phyloP scores from a whole-genome alignment of 1,139 yeast species.

The Dujonia santamariae region DNA sequence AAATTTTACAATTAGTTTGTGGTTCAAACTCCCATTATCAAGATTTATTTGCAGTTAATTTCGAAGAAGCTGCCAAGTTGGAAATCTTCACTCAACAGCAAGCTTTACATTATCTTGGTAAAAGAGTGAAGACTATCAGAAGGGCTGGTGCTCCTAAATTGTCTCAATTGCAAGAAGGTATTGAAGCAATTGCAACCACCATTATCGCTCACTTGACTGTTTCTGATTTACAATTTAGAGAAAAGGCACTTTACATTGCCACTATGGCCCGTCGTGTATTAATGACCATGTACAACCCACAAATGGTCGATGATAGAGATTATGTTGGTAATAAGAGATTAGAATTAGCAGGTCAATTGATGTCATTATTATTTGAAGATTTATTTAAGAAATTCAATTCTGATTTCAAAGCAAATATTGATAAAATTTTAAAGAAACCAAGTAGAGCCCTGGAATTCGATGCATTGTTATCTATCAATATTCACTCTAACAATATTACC shows the following conservation, averaged over 20 bases:
- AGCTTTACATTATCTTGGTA: constrained; percentile 87
- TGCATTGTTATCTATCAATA: constrained; percentile 82
- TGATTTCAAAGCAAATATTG: constrained; percentile 92
- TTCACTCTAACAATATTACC: constrained; percentile 89
- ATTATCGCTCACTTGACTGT: constrained; percentile 94
- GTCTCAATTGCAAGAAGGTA: constrained; percentile 85
- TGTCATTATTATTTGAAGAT: constrained; percentile 94
- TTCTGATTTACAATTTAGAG: constrained; percentile 81
- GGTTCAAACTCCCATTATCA: constrained; percentile 87
- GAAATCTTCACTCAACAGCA: constrained; percentile 91
- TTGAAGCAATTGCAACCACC: constrained; percentile 95
- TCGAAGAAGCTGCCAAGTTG: constrained; percentile 88
- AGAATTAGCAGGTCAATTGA: constrained; percentile 95
- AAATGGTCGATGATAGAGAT: constrained; percentile 96
- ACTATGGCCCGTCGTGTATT: constrained; percentile 95
- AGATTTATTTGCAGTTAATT: constrained; percentile 86
- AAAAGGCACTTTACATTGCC: constrained; percentile 90
- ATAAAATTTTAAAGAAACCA: constrained; percentile 89
- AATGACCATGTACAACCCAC: constrained; percentile 93
- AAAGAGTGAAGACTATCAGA: constrained; percentile 88
- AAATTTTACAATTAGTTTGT: constrained; percentile 89
- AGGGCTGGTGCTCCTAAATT: constrained; percentile 81
- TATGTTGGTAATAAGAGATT: constrained; percentile 97
- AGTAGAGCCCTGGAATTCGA: constrained; percentile 94
- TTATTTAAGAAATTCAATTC: constrained; percentile 91